phyloP scores from a whole-genome alignment of 2,329 filamentous ascomycete genomes.

The Acarospora socialis region DNA sequence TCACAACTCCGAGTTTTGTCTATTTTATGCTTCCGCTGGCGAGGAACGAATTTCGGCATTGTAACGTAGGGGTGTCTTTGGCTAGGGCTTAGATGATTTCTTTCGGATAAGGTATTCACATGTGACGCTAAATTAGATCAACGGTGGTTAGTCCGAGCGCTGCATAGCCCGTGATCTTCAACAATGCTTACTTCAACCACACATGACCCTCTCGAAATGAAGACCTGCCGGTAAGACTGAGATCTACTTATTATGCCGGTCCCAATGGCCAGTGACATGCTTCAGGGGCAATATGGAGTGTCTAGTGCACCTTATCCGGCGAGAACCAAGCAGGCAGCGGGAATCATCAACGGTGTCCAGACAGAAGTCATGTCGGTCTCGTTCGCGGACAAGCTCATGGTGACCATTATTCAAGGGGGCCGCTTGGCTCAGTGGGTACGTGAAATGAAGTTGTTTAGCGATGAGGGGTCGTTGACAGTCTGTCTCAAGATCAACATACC shows the following conservation, averaged over 20 bases:
- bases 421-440: slow-evolving; percentile 81
- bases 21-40: slow-evolving; percentile 53
- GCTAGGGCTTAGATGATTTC: too few species aligned
- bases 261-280: neutral
- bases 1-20: slow-evolving; percentile 31
- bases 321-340: slow-evolving; percentile 42
- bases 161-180: too few species aligned
- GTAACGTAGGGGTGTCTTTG: too few species aligned
- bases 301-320: slow-evolving; percentile 51
- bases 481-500: slow-evolving; percentile 57
- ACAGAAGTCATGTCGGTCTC: slow-evolving; percentile 60
- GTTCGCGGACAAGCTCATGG: slow-evolving; percentile 81
- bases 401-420: slow-evolving; percentile 78
- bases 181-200: too few species aligned
- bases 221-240: too few species aligned
- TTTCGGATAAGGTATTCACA: too few species aligned
- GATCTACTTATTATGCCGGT: neutral
- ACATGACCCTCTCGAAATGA: too few species aligned
- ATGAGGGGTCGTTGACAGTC: slow-evolving; percentile 17
- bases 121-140: too few species aligned
- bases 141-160: too few species aligned
- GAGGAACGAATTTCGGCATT: slow-evolving; percentile 46
- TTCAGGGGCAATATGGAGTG: slow-evolving; percentile 24
- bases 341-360: slow-evolving; percentile 48
- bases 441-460: too few species aligned